Evolutionary conservation across 352 stramenopile species (phyloP).

Genomic region (Phytophthora megakarya): DNA sequence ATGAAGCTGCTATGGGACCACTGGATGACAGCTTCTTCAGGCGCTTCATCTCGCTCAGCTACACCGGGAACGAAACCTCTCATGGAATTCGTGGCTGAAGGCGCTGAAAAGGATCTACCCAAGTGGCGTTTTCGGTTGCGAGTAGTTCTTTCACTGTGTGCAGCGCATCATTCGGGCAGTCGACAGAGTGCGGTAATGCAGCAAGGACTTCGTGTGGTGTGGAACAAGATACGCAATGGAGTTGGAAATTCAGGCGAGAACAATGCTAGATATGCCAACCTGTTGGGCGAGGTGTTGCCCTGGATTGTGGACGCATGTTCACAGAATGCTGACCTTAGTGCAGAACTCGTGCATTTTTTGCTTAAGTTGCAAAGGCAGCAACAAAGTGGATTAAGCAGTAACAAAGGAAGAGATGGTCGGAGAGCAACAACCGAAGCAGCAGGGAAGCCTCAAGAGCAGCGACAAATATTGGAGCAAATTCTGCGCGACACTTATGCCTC

Average conservation of each 20-base stretch:
- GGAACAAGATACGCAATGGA: slow-evolving; percentile 59
- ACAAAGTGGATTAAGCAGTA: slow-evolving; percentile 27
- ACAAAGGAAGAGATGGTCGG: slow-evolving; percentile 19
- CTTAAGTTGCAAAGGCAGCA: slow-evolving; percentile 67
- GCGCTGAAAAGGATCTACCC: slow-evolving; percentile 50
- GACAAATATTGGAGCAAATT: slow-evolving; percentile 40
- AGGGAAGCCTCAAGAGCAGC: slow-evolving; percentile 35
- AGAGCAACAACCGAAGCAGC: slow-evolving; percentile 18
- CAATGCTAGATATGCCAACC: slow-evolving; percentile 29
- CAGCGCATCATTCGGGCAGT: slow-evolving; percentile 38
- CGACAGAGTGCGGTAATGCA: slow-evolving; percentile 49
- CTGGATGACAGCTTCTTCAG: slow-evolving; percentile 47
- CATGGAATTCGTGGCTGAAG: slow-evolving; percentile 55
- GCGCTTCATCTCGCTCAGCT: slow-evolving; percentile 26
- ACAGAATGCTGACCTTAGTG: slow-evolving; percentile 55
- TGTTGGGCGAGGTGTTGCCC: slow-evolving; percentile 52
- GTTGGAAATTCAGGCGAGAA: slow-evolving; percentile 35
- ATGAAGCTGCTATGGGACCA: slow-evolving; percentile 59
- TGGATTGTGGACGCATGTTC: slow-evolving; percentile 55
- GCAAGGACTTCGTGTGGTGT: slow-evolving; percentile 59
- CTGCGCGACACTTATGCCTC: slow-evolving; percentile 42
- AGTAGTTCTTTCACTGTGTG: slow-evolving; percentile 59
- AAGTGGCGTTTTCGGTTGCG: slow-evolving; percentile 63
- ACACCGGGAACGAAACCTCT: slow-evolving; percentile 41
- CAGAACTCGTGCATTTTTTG: slow-evolving; percentile 69